Evolutionary conservation across 768 basidiomycete genomes (phyloP).

Genomic region (Naganishia randhawae): DNA sequence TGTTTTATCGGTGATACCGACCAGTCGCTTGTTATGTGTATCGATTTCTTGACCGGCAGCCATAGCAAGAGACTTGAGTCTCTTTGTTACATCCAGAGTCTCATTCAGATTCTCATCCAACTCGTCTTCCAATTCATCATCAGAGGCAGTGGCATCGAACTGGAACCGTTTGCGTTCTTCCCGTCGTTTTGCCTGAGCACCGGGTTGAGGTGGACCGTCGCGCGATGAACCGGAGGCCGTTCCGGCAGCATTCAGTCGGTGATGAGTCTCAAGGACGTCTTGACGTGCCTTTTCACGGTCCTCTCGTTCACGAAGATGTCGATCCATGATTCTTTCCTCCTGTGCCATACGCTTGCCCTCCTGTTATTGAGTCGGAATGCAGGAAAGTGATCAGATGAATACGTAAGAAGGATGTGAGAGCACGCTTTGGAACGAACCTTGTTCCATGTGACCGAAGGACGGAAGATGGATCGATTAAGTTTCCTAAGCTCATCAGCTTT

Average conservation of each 20-base stretch:
- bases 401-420: not conserved
- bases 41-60: constrained; percentile 87
- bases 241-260: constrained; percentile 71
- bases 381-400: not conserved
- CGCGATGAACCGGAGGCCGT: constrained; percentile 35
- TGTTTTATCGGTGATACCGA: constrained; percentile 72
- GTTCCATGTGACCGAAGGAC: constrained; percentile 85
- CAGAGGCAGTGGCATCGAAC: constrained; percentile 82
- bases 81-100: constrained; percentile 69
- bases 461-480: constrained; percentile 91
- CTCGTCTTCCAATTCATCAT: constrained; percentile 93
- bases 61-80: constrained; percentile 70
- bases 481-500: constrained; percentile 88
- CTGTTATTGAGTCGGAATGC: constrained; percentile 30
- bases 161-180: constrained; percentile 79
- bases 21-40: constrained; percentile 75
- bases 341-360: constrained; percentile 80
- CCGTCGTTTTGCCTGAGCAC: constrained; percentile 60
- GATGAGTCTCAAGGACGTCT: constrained; percentile 81
- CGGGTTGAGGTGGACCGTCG: constrained; percentile 54
- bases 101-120: constrained; percentile 87
- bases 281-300: constrained; percentile 80
- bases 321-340: constrained; percentile 74
- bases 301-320: constrained; percentile 78
- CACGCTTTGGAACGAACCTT: constrained; percentile 54